Evolutionary conservation across 1,284 basidiomycete genomes (phyloP).

Genomic region (Mycosarcoma maydis): DNA sequence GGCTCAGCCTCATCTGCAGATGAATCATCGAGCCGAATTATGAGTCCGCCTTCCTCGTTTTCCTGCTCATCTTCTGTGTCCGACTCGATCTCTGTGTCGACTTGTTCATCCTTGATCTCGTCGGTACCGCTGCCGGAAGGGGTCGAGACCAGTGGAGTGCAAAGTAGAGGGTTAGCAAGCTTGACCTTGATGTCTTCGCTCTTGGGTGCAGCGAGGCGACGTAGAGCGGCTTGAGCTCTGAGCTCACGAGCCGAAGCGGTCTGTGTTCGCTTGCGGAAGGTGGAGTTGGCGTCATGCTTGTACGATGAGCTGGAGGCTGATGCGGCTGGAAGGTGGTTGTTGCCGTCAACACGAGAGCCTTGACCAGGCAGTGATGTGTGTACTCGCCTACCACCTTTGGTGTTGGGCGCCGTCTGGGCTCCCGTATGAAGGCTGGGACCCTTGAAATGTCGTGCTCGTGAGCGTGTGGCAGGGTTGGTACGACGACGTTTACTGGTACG

Average conservation of each 20-base stretch:
- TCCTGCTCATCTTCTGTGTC: conserved; percentile 32
- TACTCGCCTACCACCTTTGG: conserved; percentile 31
- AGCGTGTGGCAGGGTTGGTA: conserved; percentile 1
- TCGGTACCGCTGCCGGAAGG: not conserved
- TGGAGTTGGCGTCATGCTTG: conserved; percentile 54
- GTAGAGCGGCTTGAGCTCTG: conserved; percentile 43
- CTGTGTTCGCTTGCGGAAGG: conserved; percentile 51
- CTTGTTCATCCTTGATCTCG: conserved; percentile 15
- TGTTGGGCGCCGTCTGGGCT: conserved; percentile 53
- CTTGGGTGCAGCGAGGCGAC: conserved; percentile 18
- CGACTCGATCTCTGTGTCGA: conserved; percentile 11
- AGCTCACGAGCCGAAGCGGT: conserved; percentile 37
- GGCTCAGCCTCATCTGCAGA: conserved; percentile 12
- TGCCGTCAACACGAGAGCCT: conserved; percentile 50
- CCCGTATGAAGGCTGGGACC: conserved; percentile 55
- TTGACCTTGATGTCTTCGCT: conserved; percentile 1
- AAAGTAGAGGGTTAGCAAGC: conserved; percentile 10
- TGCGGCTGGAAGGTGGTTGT: conserved; percentile 44
- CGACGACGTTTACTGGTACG: conserved; percentile 18
- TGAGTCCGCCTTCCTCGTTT: conserved; percentile 13
- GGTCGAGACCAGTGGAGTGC: not conserved
- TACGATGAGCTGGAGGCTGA: conserved; percentile 30
- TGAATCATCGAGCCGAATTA: conserved; percentile 28
- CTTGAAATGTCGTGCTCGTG: conserved; percentile 30
- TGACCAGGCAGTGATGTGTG: conserved; percentile 31